Base-by-base conservation (phyloP, 2,329 filamentous ascomycete genomes). In the Pseudogymnoascus sp. region DNA sequence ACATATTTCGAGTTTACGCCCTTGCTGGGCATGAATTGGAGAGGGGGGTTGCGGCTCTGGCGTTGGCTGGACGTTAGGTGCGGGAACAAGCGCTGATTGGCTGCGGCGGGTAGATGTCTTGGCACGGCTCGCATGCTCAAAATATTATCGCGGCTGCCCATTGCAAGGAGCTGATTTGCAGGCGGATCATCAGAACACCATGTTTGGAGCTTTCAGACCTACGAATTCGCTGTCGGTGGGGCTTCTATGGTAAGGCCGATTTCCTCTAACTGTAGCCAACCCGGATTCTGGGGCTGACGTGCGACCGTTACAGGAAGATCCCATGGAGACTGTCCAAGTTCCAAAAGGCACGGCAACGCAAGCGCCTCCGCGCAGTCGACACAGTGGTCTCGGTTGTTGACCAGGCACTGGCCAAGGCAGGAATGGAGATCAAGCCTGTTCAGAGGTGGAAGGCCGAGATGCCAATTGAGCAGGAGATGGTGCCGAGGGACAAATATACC, bases 401-500 rank as follows among this genome's bases (percentile, higher is more conserved):
- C 72, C 82, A 79, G 48, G 92, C 93, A 15, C 82, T 97, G 61
- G 81, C 84, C 60, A 89, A 87, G 75, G 81, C 88, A 73, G 87
- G 89, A 63, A 80, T 86, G 71, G 83, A 86, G 64, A 83, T 83
- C 61, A 91, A 91, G 77, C 82, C 90, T 61, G 80, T 99, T 63
- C 88, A 96, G 75, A 79, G 87, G 72, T 99, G 94, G 94, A 96
- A 94, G 80, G 82, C 82, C 37, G 91, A 96, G 77, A 99, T 99
- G 94, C 94, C 94, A 21, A 89, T 86, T 27, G 94, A 99, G 81
- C 83, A 86, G 71, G 92, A 97, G 81, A 99, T 99, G 94, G 74
- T 96, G 74, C 88, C 94, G 55, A 88, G 85, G 76, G 94, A 99
- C 79, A 99, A 99, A 79, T 99, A 99, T 79, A 96, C 91, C 29